phyloP scores from a whole-genome alignment of 2,329 filamentous ascomycete species.

The Hypoxylon sp. region DNA sequence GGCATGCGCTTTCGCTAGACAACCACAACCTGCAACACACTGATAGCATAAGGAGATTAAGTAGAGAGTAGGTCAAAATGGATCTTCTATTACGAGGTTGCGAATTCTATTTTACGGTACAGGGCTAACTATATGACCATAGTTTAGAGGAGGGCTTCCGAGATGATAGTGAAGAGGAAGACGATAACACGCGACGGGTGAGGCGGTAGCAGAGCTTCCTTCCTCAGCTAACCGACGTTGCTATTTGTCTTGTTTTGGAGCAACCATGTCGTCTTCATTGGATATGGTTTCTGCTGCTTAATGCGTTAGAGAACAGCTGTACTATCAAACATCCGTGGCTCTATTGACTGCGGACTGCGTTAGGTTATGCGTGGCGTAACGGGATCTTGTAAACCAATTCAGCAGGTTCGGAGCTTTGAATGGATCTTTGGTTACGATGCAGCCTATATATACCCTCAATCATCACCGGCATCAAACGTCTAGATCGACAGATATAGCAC shows the following conservation, averaged over 20 bases:
- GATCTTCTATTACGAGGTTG: background rate
- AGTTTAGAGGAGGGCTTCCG: slow-evolving; percentile 80
- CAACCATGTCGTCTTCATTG: slow-evolving; percentile 10
- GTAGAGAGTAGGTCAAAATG: slow-evolving; percentile 73
- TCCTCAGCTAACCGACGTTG: background rate
- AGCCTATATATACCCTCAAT: slow-evolving; percentile 3
- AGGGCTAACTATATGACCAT: slow-evolving; percentile 45
- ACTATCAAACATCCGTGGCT: slow-evolving; percentile 2
- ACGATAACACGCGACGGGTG: slow-evolving; percentile 42
- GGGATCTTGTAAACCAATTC: slow-evolving; percentile 25
- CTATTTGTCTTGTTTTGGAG: background rate
- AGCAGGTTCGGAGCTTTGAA: slow-evolving; percentile 20
- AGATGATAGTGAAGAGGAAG: slow-evolving; percentile 78
- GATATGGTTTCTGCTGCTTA: slow-evolving; percentile 3
- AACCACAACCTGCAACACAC: slow-evolving; percentile 54
- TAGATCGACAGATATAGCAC: background rate
- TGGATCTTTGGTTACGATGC: slow-evolving; percentile 13
- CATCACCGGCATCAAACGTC: background rate
- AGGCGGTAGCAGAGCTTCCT: slow-evolving; percentile 36
- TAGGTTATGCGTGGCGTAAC: slow-evolving; percentile 4
- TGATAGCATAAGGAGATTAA: slow-evolving; percentile 74
- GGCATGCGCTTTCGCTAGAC: slow-evolving; percentile 60
- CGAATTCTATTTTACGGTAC: slow-evolving; percentile 1
- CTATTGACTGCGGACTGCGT: background rate
- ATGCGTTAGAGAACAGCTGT: slow-evolving; percentile 2